Base-by-base conservation (phyloP, 257 asterid species). In the Hygrophila difformis region DNA sequence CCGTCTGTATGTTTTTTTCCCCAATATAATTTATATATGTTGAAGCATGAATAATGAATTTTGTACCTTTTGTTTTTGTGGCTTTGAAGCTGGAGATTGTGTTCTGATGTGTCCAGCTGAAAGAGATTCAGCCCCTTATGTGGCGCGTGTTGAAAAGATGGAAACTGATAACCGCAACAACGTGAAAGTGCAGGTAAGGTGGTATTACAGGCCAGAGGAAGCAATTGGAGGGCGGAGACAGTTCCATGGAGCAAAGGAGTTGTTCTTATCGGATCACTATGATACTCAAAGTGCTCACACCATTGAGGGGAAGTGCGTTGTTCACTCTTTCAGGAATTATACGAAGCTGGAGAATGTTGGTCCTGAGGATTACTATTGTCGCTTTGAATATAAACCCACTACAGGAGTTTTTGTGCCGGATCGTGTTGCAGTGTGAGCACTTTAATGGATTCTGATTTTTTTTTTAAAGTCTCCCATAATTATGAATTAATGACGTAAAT, bases 221-320 rank as follows among this genome's bases (percentile, higher is more conserved):
- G 67, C 85, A 22, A 43, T 65, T 23, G 91, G 91, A 12, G 91
- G 85, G 8, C 77, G 85, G 7, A 70, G 82, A 66, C 91, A 79
- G 72, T 79, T 79, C 58, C 85, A 79, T 49, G 93, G 93, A 53
- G 78, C 76, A 16, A 80, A 80, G 65, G 93, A 80, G 63, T 75
- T 80, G 3, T 80, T 80, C 73, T 50, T 77, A 54, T 77, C 87
- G 1, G 93, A 80, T 54, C 87, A 80, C 59, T 77, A 44, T 39
- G 87, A 80, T 37, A 52, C 77, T 33, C 93, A 81, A 71, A 80
- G 93, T 74, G 93, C 93, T 28, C 76, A 80, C 65, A 76, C 93
- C 17, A 80, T 80, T 38, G 93, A 80, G 47, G 93, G 87, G 33
- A 80, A 71, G 67, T 80, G 93, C 67, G 66, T 49, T 3, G 84